Evolutionary conservation across 148 eudicot genomes (phyloP).

Genomic region (Rhododendron mucronatum): DNA sequence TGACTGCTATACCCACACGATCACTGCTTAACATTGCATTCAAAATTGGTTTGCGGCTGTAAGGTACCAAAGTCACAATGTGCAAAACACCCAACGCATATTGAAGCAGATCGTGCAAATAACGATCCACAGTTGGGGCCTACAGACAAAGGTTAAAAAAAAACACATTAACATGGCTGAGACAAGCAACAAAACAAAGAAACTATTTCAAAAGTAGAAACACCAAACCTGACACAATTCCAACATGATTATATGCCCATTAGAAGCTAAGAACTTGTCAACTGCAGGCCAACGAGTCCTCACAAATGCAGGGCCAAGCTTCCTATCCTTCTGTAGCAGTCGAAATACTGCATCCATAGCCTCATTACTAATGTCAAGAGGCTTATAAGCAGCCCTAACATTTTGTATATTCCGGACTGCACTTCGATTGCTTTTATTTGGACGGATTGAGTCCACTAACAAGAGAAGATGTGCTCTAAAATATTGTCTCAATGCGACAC

Average conservation of each 20-base stretch:
- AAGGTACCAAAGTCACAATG: conserved; percentile 82
- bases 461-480: conserved; percentile 84
- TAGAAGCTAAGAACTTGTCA: conserved; percentile 69
- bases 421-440: conserved; percentile 67
- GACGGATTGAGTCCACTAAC: conserved; percentile 85
- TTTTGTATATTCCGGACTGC: conserved; percentile 60
- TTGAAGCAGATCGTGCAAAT: conserved; percentile 95
- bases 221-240: conserved; percentile 85
- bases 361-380: conserved; percentile 92
- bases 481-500: conserved; percentile 90
- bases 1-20: conserved; percentile 94
- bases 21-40: conserved; percentile 83
- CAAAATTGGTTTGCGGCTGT: conserved; percentile 76
- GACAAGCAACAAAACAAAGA: neutral
- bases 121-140: conserved; percentile 96
- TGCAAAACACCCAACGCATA: conserved; percentile 93
- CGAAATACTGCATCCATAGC: conserved; percentile 82
- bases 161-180: conserved; percentile 6
- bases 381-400: conserved; percentile 74
- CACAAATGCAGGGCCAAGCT: conserved; percentile 89
- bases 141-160: conserved; percentile 9
- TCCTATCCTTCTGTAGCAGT: conserved; percentile 89
- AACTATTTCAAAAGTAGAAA: neutral
- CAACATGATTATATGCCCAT: conserved; percentile 93
- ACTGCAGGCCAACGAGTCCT: conserved; percentile 90